Base-by-base conservation (phyloP, 108 stramenopile genomes). In the Pseudonitzschia pungens region DNA sequence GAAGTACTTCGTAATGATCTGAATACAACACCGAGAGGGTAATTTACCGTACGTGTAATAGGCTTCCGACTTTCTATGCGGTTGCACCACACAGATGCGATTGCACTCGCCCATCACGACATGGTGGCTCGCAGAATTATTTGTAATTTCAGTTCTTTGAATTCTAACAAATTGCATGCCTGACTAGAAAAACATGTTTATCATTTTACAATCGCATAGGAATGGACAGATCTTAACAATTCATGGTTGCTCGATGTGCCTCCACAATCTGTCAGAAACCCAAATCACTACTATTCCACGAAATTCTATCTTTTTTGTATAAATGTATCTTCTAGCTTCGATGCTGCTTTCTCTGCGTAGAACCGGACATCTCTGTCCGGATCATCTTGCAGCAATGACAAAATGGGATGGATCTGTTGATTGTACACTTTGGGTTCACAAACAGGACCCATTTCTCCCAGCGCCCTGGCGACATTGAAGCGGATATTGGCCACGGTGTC, bases 401-500 rank as follows among this genome's bases (percentile, higher is more conserved):
- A 77, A 16, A 95, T 80, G 12, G 93, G 94, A 22, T 80, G 28
- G 41, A 97, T 87, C 75, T 92, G 89, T 24, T 81, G 77, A 45
- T 89, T 83, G 57, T 80, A 89, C 9, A 88, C 84, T 15, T 68
- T 70, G n/a, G 62, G 65, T 11, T 83, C 85, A 77, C 87, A 92
- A 29, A 81, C 69, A 11, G 71, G 57, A 16, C 89, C 92, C 24
- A 99, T 76, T 21, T 74, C 75, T 52, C 84, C 85, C 53, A 99
- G 75, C 11, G 86, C 92, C 78, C 96, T 97, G 31, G 97, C 94
- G 22, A 97, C 96, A 78, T 96, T 98, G 74, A 99, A 96, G 29
- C 99, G 90, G 42, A 99, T 96, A 77, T 99, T 99, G 10, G 99
- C 91, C 27, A 79, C 97, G n/a, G 87, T 78, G 71, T 99, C 99